Base-by-base conservation (phyloP, 2,329 filamentous ascomycete species). In the Arthrocladium fulminans region DNA sequence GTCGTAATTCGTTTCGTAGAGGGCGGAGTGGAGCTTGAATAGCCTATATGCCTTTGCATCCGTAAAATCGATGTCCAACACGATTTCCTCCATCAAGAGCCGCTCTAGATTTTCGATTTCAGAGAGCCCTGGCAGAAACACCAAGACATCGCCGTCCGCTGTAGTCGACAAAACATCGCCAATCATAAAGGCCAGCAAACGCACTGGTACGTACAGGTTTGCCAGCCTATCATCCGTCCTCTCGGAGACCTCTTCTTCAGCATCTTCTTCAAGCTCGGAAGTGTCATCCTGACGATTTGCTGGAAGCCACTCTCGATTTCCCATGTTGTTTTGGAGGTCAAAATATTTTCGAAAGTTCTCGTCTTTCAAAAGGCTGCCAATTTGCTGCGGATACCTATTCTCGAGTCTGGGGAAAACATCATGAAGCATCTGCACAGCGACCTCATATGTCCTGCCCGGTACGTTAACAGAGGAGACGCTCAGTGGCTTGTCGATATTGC, bases 61-160 rank as follows among this genome's bases (percentile, higher is more conserved):
- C 0, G 53, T 55, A 45, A 76, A 68, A 49, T 75, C 55, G 27
- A 73, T 37, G 2, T 65, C 65, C 2, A 70, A 51, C 7, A 58
- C 48, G 1, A 50, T 52, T 10, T 53, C 38, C 2, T 50, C 45
- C 17, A 44, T 46, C 9, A 75, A 59, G 15, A 64, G 52, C 1
- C 57, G 53, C 65, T 9, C 73, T 38, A 97, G 70, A 17, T 83
- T 82, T 48, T 88, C 78, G 56, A 96, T 96, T 60, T 98, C 92
- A 12, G 86, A 88, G 55, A 96, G 87, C 63, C 92, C 92, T 6
- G 92, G 92, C 55, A 98, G 72, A 63, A 98, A 98, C 3, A 97
- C 79, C 13, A 98, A 67, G 44, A 97, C 84, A 2, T 92, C 92
- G 63, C 86, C 74, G 9, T 64, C 59, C 4, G 61, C 47, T 2